phyloP scores from a whole-genome alignment of 2,329 filamentous ascomycete species.

The Neonectria faginata region DNA sequence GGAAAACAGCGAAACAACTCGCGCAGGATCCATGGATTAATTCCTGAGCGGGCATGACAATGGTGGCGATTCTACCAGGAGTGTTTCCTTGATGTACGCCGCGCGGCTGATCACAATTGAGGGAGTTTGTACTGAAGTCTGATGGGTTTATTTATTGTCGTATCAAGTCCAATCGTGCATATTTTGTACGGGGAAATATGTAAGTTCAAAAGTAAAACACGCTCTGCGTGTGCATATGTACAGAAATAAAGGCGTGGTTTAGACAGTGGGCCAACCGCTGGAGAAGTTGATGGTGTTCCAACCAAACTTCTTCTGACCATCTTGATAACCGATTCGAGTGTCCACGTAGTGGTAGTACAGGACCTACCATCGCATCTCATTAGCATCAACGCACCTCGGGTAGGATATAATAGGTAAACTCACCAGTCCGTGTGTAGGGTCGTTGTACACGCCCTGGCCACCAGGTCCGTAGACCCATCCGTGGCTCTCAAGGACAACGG shows the following conservation, averaged over 20 bases:
- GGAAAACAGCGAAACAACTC: no score
- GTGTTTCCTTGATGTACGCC: no score
- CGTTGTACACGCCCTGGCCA: constrained; percentile 62
- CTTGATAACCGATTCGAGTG: constrained; percentile 44
- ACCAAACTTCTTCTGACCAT: constrained; percentile 62
- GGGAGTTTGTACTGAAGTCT: no score
- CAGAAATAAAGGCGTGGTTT: neutral
- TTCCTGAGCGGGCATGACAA: no score
- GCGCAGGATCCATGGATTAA: no score
- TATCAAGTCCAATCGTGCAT: neutral
- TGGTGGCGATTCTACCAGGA: no score
- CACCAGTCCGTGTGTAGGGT: constrained; percentile 37
- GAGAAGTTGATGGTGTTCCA: constrained; percentile 63
- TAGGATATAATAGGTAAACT: neutral
- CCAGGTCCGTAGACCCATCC: constrained; percentile 73
- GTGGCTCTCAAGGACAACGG: constrained; percentile 69
- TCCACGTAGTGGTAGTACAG: constrained; percentile 59
- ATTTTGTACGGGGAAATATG: neutral
- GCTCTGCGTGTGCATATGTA: neutral
- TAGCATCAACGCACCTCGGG: constrained; percentile 16
- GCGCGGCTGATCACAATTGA: no score
- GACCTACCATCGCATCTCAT: constrained; percentile 50
- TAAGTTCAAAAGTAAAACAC: constrained; percentile 1
- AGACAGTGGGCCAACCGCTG: constrained; percentile 59
- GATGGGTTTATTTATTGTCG: neutral